Evolutionary conservation across 2,329 filamentous ascomycete genomes (phyloP), one percentile per base, ranked within the genome.

Genomic region (Colletotrichum incanum): DNA sequence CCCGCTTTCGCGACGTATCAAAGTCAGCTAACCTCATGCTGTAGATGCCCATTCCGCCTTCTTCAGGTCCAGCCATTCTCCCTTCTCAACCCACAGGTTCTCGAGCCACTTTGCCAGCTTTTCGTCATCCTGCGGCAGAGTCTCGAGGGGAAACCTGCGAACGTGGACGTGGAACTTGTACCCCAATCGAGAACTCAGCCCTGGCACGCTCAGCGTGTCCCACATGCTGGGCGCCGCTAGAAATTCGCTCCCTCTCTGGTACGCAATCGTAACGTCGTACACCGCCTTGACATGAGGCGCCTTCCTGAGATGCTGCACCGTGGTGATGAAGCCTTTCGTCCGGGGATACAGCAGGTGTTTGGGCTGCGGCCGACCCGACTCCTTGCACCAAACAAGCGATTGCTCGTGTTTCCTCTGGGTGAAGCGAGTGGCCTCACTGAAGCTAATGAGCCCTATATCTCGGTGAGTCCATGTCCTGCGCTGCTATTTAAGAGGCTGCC

Each of bases 391-490:
- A 8, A 78, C 76, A 69, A 82, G 82, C 1, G 88, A 86, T 73
- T 86, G 83, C 55, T 82, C 80, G 74, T 88, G 86, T 78, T 91
- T 91, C 67, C 81, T 76, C 1, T 82, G 81, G 3, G 88, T 91
- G 78, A 86, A 91, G 73, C 90, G 85, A 11, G 89, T 91, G n/a
- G 86, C 87, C 81, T 92, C 90, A 76, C 88, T 90, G 83, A 89
- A 92, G 76, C 88, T 89, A 75, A 92, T 86, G 75, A 92, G 87
- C 90, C 89, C 89, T 91, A 74, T 12, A 65, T 31, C 23, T 58
- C 39, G 23, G 50, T 73, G 26, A 73, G 63, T 62, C 2, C 14
- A 23, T 47, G 26, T 23, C 31, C 39, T 47, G 26, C 31, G n/a
- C 18, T 8, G 5, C 39, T n/a, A 45, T 61, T 54, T 75, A 34